Evolutionary conservation across 2,329 filamentous ascomycete genomes (phyloP), one percentile per base, ranked within the genome.

Genomic region (Sporothrix mexicana): DNA sequence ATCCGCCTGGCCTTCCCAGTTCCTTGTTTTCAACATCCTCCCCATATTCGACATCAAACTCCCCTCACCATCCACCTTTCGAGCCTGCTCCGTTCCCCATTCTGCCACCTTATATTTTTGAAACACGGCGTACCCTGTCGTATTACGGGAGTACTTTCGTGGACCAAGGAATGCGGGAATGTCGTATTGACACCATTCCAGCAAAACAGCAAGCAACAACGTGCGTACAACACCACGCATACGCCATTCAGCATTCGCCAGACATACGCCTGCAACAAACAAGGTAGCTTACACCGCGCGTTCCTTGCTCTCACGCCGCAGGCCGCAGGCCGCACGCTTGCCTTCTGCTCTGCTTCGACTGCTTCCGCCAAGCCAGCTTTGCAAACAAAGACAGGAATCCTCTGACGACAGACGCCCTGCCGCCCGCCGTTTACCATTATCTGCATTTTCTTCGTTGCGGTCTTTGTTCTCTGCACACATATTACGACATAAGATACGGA

Each of bases 161-260:
- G 36, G 64, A 47, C 61, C 61, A 70, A 49, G 57, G 59, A 70
- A 68, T 68, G 62, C 59, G 61, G 61, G 59, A 66, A 71, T 71
- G 72, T 71, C 61, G 68, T 73, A 73, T 71, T 71, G 30, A 73
- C 72, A 70, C 43, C 68, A 59, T 70, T 67, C 41, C 30, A 23
- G 20, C 30, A 41, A 49, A 66, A 12, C 59, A 43, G n/a, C 25
- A 49, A 70, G 67, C 20, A 69, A 17, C 45, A 55, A 51, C 57
- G 41, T 70, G 30, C 36, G 6, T 55, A 23, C 55, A 23, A 68
- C 45, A 43, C 45, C 43, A 49, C n/a, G 47, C 55, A 70, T 43
- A 43, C 55, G 7, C 30, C 30, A 36, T 17, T 10, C 25, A 41
- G 25, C 69, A 71, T 53, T 30, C 57, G 59, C 62, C 61, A 36